Evolutionary conservation across 164 flowering plant genomes (phyloP).

Genomic region (Stephania yunnanensis): DNA sequence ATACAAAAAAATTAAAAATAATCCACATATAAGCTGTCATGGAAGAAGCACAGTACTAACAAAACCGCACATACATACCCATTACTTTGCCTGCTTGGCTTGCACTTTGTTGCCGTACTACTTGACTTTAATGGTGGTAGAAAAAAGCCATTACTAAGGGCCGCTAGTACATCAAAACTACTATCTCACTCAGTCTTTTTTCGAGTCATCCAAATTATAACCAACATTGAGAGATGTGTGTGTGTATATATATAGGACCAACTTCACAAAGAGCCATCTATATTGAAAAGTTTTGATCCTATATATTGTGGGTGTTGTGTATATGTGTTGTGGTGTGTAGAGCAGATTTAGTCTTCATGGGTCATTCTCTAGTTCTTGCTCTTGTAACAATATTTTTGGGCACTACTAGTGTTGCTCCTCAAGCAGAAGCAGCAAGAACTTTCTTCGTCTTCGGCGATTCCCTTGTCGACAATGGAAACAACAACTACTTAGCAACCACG

Average conservation of each 20-base stretch:
- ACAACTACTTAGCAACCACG: constrained; percentile 56
- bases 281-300: too few species aligned
- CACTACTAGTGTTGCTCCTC: background rate
- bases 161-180: background rate
- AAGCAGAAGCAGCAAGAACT: constrained; percentile 43
- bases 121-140: background rate
- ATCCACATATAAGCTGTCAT: background rate
- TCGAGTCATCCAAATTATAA: background rate
- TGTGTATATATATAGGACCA: background rate
- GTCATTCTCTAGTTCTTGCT: background rate
- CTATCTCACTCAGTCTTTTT: background rate
- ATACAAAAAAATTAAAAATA: too few species aligned
- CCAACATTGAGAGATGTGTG: background rate
- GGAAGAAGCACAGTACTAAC: background rate
- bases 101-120: background rate
- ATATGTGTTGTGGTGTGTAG: too few species aligned
- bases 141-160: constrained; percentile 2
- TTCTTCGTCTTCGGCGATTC: constrained; percentile 91
- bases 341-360: too few species aligned
- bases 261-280: too few species aligned
- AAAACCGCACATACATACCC: background rate
- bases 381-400: constrained; percentile 4
- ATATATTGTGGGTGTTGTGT: too few species aligned
- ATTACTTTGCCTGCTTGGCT: background rate
- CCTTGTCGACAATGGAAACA: constrained; percentile 76